phyloP scores from a whole-genome alignment of 2,329 filamentous ascomycete genomes.

The Tolypocladium pustulatum region DNA sequence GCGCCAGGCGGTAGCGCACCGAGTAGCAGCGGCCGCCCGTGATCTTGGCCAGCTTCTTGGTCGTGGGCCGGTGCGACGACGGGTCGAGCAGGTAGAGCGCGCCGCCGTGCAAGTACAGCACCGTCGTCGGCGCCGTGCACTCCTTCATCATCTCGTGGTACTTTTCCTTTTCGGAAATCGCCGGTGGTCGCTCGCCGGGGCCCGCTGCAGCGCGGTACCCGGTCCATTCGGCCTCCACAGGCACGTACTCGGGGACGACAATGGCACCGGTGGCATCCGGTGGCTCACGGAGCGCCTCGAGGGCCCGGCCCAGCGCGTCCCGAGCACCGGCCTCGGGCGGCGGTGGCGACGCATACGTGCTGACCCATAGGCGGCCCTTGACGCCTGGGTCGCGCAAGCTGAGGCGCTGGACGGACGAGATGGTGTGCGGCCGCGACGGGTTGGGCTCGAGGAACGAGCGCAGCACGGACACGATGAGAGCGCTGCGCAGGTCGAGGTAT shows the following conservation, averaged over 20 bases:
- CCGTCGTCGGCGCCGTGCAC: conserved; percentile 47
- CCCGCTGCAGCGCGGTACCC: conserved; percentile 51
- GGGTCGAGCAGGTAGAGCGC: conserved; percentile 67
- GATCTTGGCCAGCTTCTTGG: conserved; percentile 52
- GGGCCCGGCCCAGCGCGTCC: conserved; percentile 46
- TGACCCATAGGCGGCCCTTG: conserved; percentile 75
- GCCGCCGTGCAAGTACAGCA: conserved; percentile 69
- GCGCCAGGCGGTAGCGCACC: conserved; percentile 65
- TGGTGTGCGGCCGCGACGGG: conserved; percentile 30
- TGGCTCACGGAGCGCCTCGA: conserved; percentile 21
- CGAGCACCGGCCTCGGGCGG: conserved; percentile 46
- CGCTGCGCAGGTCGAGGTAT: conserved; percentile 70
- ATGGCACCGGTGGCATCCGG: conserved; percentile 5
- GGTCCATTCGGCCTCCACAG: conserved; percentile 67
- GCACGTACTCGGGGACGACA: conserved; percentile 38
- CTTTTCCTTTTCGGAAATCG: conserved; percentile 51
- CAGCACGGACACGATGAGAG: conserved; percentile 62
- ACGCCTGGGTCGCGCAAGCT: conserved; percentile 54
- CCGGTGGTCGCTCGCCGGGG: conserved; percentile 37
- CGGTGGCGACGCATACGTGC: conserved; percentile 52
- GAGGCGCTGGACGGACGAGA: conserved; percentile 54
- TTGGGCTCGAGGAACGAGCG: conserved; percentile 45
- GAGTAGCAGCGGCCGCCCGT: conserved; percentile 60
- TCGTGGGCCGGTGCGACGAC: conserved; percentile 48
- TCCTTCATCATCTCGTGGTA: conserved; percentile 60